These are phyloP conservation scores for Rhizopus arrhizus DNA, from an alignment of 371 early-diverging fungal species.

Conservation along the genomic window DNA sequence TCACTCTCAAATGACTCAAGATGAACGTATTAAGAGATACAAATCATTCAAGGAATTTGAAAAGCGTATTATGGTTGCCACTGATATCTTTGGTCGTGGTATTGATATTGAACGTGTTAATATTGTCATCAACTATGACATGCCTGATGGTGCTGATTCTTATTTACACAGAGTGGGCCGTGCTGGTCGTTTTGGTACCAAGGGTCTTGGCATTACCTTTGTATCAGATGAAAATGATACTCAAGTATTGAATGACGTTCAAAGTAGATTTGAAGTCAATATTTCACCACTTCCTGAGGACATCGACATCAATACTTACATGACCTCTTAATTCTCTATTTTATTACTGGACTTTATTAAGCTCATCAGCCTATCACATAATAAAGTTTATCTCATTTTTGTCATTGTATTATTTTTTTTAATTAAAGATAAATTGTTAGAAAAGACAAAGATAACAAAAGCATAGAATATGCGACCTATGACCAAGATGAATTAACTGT, in stretches of 20 bases:
- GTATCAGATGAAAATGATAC: constrained; percentile 90
- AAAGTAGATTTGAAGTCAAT: constrained; percentile 95
- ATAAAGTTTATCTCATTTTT: too few species aligned
- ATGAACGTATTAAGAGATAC: constrained; percentile 91
- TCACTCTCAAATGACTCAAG: constrained; percentile 89
- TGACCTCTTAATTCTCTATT: constrained; percentile 32
- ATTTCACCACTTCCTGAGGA: constrained; percentile 87
- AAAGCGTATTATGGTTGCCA: constrained; percentile 97
- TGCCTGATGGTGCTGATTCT: constrained; percentile 92
- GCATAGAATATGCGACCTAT: too few species aligned
- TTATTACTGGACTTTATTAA: neutral
- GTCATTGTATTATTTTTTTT: too few species aligned
- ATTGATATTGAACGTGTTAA: constrained; percentile 99
- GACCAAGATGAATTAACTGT: too few species aligned
- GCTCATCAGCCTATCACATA: too few species aligned
- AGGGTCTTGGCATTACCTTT: constrained; percentile 97
- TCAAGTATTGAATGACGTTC: constrained; percentile 83
- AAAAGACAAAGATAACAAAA: too few species aligned
- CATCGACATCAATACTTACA: constrained; percentile 82
- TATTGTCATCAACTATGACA: constrained; percentile 99
- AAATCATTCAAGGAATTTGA: constrained; percentile 94
- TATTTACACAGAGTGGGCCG: constrained; percentile 99
- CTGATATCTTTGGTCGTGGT: constrained; percentile 98
- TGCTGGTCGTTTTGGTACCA: constrained; percentile 99
- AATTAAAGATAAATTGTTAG: too few species aligned